Evolutionary conservation across 2,329 filamentous ascomycete genomes (phyloP).

Genomic region (Aureobasidium sp.): DNA sequence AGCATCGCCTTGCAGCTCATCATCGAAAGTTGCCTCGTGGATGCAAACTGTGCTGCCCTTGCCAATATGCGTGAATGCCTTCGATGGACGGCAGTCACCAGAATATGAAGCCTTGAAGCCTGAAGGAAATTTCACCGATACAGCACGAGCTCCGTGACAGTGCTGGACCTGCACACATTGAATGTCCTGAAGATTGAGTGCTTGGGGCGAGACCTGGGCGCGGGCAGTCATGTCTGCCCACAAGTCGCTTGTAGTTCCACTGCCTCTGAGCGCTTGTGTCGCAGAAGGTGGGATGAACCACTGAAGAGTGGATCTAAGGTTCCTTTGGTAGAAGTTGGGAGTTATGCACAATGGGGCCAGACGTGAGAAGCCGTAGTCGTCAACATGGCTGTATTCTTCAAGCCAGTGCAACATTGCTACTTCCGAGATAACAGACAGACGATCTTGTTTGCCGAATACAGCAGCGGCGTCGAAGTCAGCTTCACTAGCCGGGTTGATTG

Average conservation of each 20-base stretch:
- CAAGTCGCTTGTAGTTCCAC: constrained; percentile 19
- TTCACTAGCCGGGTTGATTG: constrained; percentile 18
- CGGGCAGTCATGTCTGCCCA: constrained; percentile 27
- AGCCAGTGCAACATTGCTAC: constrained; percentile 67
- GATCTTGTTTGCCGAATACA: constrained; percentile 19
- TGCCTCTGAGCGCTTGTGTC: neutral
- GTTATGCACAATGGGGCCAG: constrained; percentile 45
- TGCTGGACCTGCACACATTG: constrained; percentile 65
- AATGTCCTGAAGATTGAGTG: constrained; percentile 59
- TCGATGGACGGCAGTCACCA: constrained; percentile 81
- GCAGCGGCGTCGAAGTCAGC: constrained; percentile 28
- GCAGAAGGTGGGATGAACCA: constrained; percentile 27
- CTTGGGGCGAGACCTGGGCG: constrained; percentile 25
- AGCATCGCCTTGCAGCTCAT: constrained; percentile 72
- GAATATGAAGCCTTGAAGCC: constrained; percentile 87
- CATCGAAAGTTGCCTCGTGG: constrained; percentile 94
- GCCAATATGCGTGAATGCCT: constrained; percentile 63
- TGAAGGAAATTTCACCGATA: constrained; percentile 68
- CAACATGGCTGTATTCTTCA: constrained; percentile 68
- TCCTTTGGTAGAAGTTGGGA: constrained; percentile 22
- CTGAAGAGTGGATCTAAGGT: constrained; percentile 24
- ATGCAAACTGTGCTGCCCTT: constrained; percentile 72
- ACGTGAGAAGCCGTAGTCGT: constrained; percentile 65
- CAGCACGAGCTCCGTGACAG: constrained; percentile 70
- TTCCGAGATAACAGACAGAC: constrained; percentile 62